Evolutionary conservation across 2,329 filamentous ascomycete genomes (phyloP), one percentile per base, ranked within the genome.

Genomic region (Aspergillus calidoustus): DNA sequence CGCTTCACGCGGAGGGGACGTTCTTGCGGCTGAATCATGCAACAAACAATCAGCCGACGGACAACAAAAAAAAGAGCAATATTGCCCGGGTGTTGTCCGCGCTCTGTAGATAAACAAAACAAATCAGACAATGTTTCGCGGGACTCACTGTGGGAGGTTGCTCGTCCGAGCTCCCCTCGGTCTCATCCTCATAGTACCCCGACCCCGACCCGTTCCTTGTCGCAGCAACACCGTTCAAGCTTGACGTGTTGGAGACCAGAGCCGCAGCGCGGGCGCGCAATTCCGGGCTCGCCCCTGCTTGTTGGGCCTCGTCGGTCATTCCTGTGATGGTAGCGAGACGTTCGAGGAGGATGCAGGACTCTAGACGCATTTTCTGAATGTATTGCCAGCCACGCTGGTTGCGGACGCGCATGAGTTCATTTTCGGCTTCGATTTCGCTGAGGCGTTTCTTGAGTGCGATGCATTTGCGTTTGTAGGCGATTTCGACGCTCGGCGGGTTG

Each of bases 391-490:
- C 87, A 52, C 93, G 90, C 46, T 86, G 83, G 66, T 97, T 90
- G 55, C 92, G 90, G 57, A 92, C 82, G 57, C 92, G 87, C 51
- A 92, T 90, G 60, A 91, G 86, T 71, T 97, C 93, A 76, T 97
- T 97, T 73, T 92, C 90, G 63, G 92, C 89, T 76, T 98, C 93
- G 70, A 98, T 92, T 76, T 97, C 93, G 75, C 89, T 91, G 66
- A 95, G 91, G 64, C 95, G 91, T 71, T 92, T 91, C 80, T 96
- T 96, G 23, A 99, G 86, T 71, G 96, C 91, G 74, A 97, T 92
- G 78, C 94, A 98, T 87, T 99, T 98, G 67, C 92, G 88, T 72
- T 95, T 93, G 80, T 98, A 99, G 54, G 94, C 93, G 76, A 94
- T 90, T 79, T 99, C 94, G 65, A 98, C 93, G 17, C 93, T 96